Percentiles rank a stretch among this genome's conserved stretches.
Conservation (phyloP, 176 grass and related monocot species). For the Urochloa ruziziensis region DNA sequence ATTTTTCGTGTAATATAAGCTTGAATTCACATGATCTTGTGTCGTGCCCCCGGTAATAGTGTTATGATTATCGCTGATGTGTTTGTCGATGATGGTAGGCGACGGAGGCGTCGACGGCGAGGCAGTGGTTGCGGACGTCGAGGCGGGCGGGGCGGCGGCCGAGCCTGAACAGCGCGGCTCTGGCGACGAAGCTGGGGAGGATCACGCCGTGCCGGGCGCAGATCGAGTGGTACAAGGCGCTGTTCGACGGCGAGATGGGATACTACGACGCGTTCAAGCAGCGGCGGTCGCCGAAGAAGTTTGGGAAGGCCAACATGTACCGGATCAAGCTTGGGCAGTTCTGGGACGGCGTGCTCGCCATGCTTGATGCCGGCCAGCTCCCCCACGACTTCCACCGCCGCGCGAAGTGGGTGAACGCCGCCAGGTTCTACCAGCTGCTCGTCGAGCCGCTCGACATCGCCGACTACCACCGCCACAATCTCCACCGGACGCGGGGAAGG, state of each 20-base stretch:
- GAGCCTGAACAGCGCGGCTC: constrained; percentile 59
- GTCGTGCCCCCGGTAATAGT: neutral
- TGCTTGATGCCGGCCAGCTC: constrained; percentile 74
- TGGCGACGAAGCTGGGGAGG: constrained; percentile 62
- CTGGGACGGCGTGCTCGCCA: constrained; percentile 81
- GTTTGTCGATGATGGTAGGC: constrained; percentile 26
- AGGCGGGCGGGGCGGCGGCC: constrained; percentile 48
- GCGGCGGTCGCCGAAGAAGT: constrained; percentile 50
- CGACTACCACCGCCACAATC: constrained; percentile 61
- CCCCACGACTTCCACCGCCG: constrained; percentile 82
- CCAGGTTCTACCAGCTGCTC: constrained; percentile 90
- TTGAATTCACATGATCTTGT: too few species aligned
- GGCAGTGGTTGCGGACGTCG: constrained; percentile 68
- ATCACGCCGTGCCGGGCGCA: constrained; percentile 80
- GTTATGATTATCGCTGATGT: constrained; percentile 9
- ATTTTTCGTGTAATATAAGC: too few species aligned
- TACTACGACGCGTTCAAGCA: constrained; percentile 96
- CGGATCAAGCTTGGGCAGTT: constrained; percentile 75
- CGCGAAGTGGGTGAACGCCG: constrained; percentile 91
- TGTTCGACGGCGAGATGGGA: constrained; percentile 65
- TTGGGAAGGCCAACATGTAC: constrained; percentile 47
- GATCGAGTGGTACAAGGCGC: constrained; percentile 92
- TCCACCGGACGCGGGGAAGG: constrained; percentile 55
- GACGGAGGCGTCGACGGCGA: constrained; percentile 44
- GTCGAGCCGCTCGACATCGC: constrained; percentile 94